Evolutionary conservation across 208 protist genomes (phyloP).

Genomic region (Leishmania mexicana): DNA sequence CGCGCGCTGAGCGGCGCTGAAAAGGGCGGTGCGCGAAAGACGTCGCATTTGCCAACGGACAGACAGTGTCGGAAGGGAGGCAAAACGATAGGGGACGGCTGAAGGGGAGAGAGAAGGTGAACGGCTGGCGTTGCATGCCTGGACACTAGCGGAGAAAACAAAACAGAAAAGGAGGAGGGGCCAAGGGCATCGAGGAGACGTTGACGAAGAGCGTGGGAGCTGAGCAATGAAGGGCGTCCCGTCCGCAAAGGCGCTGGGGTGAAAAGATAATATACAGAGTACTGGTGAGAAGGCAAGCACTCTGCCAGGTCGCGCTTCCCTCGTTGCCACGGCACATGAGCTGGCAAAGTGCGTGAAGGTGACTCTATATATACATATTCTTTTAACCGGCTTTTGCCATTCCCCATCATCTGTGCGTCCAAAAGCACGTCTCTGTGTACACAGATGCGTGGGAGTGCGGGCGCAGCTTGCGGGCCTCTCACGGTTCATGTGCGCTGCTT

Average conservation of each 20-base stretch:
- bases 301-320: not conserved
- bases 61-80: not conserved
- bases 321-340: not conserved
- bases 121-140: not conserved
- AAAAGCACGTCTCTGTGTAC: not conserved
- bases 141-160: constrained; percentile 4
- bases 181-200: not conserved
- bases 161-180: not conserved
- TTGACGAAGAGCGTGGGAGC: not conserved
- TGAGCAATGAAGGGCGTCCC: not conserved
- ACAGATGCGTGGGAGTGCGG: not conserved
- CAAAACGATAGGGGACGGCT: not conserved
- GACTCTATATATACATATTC: not conserved
- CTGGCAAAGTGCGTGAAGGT: not conserved
- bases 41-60: not conserved
- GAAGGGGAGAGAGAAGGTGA: not conserved
- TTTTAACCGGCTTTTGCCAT: not conserved
- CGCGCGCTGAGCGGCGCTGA: not conserved
- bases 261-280: not conserved
- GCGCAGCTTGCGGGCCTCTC: not conserved
- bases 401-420: not conserved
- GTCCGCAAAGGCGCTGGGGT: not conserved
- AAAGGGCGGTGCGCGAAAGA: not conserved
- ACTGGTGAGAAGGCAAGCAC: too few relatives aligned
- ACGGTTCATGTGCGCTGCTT: not conserved